A percentile compares a stretch with the other conserved stretches of the same genome.
Conservation (phyloP, 1,284 basidiomycete genomes). For the Mrakiaceae sp. region DNA sequence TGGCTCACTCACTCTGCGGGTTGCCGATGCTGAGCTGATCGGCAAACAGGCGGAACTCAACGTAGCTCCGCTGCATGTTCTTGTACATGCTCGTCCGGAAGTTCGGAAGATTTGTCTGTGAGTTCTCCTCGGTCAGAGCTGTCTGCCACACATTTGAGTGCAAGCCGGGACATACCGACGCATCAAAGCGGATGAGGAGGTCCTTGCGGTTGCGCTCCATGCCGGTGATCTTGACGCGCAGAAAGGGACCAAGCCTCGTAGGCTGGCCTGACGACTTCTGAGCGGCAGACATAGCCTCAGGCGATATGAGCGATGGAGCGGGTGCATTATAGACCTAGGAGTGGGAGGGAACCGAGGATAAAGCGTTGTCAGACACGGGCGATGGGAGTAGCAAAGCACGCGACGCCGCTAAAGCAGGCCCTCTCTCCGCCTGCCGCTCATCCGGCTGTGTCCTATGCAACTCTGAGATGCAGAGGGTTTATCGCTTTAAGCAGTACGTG, state of each 20-base stretch:
- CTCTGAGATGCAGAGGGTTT: no score
- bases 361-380: neutral
- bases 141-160: neutral
- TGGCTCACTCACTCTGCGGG: slow-evolving; percentile 49
- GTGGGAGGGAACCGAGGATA: neutral
- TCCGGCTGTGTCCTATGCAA: no score
- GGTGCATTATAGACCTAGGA: slow-evolving; percentile 13
- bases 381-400: neutral
- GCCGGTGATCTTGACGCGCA: slow-evolving; percentile 74
- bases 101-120: slow-evolving; percentile 79
- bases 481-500: no score
- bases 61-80: slow-evolving; percentile 80
- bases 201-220: slow-evolving; percentile 87
- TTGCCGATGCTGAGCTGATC: slow-evolving; percentile 70
- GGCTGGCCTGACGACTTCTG: neutral
- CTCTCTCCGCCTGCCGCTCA: neutral
- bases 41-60: slow-evolving; percentile 84
- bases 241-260: slow-evolving; percentile 55
- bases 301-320: slow-evolving; percentile 13
- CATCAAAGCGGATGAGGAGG: slow-evolving; percentile 80
- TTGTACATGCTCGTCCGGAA: slow-evolving; percentile 79
- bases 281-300: neutral
- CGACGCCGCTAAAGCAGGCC: neutral
- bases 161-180: slow-evolving; percentile 51
- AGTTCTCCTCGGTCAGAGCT: neutral